Base-by-base conservation (phyloP, 106 monocot species). In the Hemerocallis citrina region DNA sequence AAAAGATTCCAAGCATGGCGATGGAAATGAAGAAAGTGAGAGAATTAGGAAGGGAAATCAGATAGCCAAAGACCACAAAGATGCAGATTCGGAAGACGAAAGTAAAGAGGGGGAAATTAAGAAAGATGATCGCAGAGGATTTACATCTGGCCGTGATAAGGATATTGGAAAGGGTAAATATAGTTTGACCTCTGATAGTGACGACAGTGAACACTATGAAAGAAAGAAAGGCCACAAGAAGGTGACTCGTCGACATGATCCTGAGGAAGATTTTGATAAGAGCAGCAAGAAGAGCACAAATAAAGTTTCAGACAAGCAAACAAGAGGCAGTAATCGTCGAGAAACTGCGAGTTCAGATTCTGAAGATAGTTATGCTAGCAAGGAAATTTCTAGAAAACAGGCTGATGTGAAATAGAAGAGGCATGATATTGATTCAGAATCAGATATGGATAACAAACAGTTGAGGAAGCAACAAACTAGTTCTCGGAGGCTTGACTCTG, bases 261-360 rank as follows among this genome's bases (percentile, higher is more conserved):
- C 59, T 38, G 59, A 61, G 28, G 55, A 59, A 72, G 73, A 56
- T 55, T 41, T 47, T 57, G 48, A 41, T 46, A 14, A 6, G 2
- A 39, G 38, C 30, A 38, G 25, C 25, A 66, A 59, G 46, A 51
- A 51, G 39, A 52, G 8, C 17, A 31, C 0, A 4, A 25, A 42
- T 8, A 54, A 30, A 39, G 31, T 10, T 31, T 44, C 37, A 30
- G 23, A 59, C 47, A 69, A 41, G 50, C 34, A 52, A 15, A 19
- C 1, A 9, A 66, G 17, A 42, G 15, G 30, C 15, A 41, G 30
- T 25, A 39, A 44, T 47, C 66, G 52, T 13, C 48, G 44, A 1
- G 66, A 34, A 38, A 61, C 50, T 10, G 43, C 42, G n/a, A 27
- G 50, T 70, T 78, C 84, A 25, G 89, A 79, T 62, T 64, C 71